phyloP scores from a whole-genome alignment of 2,329 filamentous ascomycete species.

The Xylariaceae sp. region DNA sequence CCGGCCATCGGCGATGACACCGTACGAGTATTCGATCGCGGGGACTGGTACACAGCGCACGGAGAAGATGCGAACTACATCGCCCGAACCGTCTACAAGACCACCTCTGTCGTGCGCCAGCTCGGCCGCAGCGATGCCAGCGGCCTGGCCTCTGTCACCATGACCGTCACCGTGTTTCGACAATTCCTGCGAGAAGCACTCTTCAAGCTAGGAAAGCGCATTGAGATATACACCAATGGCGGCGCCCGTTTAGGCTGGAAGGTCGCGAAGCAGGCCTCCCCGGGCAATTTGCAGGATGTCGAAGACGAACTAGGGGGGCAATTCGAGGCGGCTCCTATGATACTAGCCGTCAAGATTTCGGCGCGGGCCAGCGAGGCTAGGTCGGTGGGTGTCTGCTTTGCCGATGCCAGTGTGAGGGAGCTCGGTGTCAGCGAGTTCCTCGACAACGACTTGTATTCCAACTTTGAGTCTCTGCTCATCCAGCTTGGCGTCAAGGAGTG shows the following conservation, averaged over 20 bases:
- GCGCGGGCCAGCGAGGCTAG: constrained; percentile 80
- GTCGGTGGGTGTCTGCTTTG: constrained; percentile 91
- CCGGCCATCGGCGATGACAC: constrained; percentile 63
- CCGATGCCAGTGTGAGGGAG: constrained; percentile 91
- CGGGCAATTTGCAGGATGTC: constrained; percentile 92
- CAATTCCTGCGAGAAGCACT: constrained; percentile 93
- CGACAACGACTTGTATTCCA: constrained; percentile 98
- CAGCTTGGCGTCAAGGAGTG: constrained; percentile 95
- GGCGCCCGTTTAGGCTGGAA: constrained; percentile 86
- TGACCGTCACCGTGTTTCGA: constrained; percentile 90
- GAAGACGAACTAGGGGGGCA: constrained; percentile 88
- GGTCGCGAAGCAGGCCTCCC: constrained; percentile 82
- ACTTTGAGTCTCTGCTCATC: constrained; percentile 93
- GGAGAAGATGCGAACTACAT: constrained; percentile 79
- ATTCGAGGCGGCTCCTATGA: constrained; percentile 85
- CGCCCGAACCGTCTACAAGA: constrained; percentile 84
- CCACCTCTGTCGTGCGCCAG: constrained; percentile 87
- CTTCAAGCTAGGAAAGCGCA: constrained; percentile 79
- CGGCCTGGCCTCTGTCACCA: constrained; percentile 86
- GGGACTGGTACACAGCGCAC: constrained; percentile 94
- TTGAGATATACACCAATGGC: constrained; percentile 80
- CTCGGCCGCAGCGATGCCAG: constrained; percentile 77
- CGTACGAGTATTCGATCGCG: constrained; percentile 85
- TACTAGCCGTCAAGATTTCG: constrained; percentile 87
- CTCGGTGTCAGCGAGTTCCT: constrained; percentile 95